These are phyloP conservation scores for Trematosphaeria pertusa DNA, from an alignment of 2,329 filamentous ascomycete species.

Conservation along the genomic window DNA sequence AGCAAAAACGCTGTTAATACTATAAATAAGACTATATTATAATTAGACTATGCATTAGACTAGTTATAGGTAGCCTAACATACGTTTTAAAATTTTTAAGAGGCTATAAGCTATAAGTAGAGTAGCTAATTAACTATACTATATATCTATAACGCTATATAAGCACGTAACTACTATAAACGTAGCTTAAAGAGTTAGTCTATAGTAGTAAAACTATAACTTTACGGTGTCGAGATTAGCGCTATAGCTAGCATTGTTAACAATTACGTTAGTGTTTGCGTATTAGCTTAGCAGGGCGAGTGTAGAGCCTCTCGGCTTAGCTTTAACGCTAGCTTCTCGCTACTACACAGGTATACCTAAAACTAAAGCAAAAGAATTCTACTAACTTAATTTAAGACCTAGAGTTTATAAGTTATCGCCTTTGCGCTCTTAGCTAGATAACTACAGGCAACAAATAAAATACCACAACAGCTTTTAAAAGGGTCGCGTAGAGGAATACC, in stretches of 20 bases:
- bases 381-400: constrained; percentile 1
- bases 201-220: too few species aligned
- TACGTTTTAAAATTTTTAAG: constrained; percentile 1
- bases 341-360: neutral
- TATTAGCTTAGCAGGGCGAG: too few species aligned
- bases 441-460: constrained; percentile 4
- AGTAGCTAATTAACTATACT: neutral
- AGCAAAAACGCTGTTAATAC: too few species aligned
- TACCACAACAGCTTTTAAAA: constrained; percentile 2
- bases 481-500: neutral
- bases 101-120: neutral
- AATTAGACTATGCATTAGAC: constrained; percentile 2
- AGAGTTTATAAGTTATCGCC: neutral
- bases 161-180: neutral
- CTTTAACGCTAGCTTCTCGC: neutral
- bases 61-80: neutral
- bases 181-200: too few species aligned
- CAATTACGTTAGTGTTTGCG: too few species aligned
- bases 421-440: neutral
- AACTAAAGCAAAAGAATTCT: neutral
- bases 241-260: too few species aligned
- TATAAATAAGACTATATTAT: too few species aligned
- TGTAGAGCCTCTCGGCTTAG: too few species aligned
- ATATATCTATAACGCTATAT: neutral
- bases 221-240: too few species aligned